Base-by-base conservation (phyloP, 176 grass and related monocot genomes). In the Oryza punctata region DNA sequence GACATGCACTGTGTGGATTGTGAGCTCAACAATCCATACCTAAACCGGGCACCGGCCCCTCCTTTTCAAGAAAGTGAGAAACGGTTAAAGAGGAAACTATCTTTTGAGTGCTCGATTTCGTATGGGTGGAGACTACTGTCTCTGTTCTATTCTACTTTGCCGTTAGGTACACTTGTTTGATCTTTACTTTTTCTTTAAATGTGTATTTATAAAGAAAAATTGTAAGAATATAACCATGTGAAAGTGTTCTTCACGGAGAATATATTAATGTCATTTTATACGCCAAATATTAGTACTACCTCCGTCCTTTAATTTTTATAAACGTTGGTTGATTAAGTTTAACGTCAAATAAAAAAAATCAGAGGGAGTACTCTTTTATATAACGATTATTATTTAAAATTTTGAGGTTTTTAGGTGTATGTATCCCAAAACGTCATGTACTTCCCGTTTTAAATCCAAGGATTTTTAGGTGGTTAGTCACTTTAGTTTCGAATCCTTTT, bases 21-120 rank as follows among this genome's bases (percentile, higher is more conserved):
- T 57, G 79, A 61, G 52, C 66, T 23, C 66, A 70, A 37, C 46
- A 71, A 81, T 70, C 9, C 79, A 43, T 43, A 81, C 79, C 77
- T 50, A 80, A 68, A 80, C 64, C 14, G 27, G 43, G 3, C 44
- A 80, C 64, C 14, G 27, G 27, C 7, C 28, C 64, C 63, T 25
- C 54, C 10, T 6, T 60, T 60, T 27, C 15, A 27, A 16, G 13
- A 72, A 72, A 60, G 33, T 14, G 14, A 23, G 50, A 61, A 61
- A 72, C 18, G 18, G 52, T 57, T 57, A n/a, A n/a, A 9, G 52
- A 57, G 52, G 19, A 57, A 57, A 54, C 5, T 18, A 54, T 19
- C 49, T 54, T 54, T 19, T 54, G 49, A 54, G 49, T 19, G 49
- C 49, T 54, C 49, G 16, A 19, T 54, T 54, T 54, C 49, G 49